These are phyloP conservation scores for Verticillium klebahnii DNA, from an alignment of 2,329 filamentous ascomycete species.

Conservation along the genomic window DNA sequence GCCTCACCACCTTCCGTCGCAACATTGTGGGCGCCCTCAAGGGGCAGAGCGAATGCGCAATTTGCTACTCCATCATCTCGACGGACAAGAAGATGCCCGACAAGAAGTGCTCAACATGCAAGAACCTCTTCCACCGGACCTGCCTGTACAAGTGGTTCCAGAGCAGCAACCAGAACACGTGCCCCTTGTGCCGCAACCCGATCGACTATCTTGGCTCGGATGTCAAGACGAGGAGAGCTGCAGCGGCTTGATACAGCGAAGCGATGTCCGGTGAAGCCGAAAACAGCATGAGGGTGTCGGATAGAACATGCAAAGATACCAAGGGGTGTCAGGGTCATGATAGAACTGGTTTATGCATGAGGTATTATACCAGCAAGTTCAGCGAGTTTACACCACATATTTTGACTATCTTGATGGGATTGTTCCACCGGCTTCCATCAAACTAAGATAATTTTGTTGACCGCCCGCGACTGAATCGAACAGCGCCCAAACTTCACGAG, in stretches of 20 bases:
- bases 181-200: conserved; percentile 86
- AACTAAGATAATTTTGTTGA: too few species aligned
- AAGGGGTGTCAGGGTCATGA: too few species aligned
- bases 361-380: too few species aligned
- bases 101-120: conserved; percentile 88
- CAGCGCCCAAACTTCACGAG: too few species aligned
- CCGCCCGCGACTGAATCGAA: too few species aligned
- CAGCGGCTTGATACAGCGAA: background rate
- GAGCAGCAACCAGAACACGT: conserved; percentile 85
- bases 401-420: too few species aligned
- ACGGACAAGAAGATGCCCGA: conserved; percentile 85
- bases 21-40: conserved; percentile 87
- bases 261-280: too few species aligned
- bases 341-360: too few species aligned
- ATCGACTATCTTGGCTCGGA: conserved; percentile 58
- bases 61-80: conserved; percentile 93
- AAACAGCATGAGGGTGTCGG: too few species aligned
- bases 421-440: too few species aligned
- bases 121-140: conserved; percentile 83
- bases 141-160: conserved; percentile 98
- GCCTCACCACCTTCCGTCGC: conserved; percentile 75
- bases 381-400: too few species aligned
- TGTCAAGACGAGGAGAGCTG: conserved; percentile 18
- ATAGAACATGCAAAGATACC: too few species aligned
- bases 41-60: conserved; percentile 91